Conservation (phyloP, 352 stramenopile species). For the Lagenidium giganteum region DNA sequence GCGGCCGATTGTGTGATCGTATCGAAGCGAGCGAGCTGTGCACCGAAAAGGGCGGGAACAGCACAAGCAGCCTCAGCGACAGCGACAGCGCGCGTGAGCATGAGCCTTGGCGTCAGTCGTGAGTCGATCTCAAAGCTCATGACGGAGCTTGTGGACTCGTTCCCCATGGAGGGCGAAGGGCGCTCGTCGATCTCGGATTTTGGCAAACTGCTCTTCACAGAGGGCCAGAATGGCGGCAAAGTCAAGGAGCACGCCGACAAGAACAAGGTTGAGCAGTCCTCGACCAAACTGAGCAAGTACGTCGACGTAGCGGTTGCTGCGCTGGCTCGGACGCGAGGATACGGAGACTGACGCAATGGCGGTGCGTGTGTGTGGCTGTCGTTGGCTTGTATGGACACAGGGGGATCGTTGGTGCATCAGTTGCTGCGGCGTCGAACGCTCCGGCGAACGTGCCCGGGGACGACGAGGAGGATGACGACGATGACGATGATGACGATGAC, state of each 20-base stretch:
- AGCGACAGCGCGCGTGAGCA: constrained; percentile 11
- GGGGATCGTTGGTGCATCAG: no score
- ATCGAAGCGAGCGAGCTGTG: constrained; percentile 1
- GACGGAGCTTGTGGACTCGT: constrained; percentile 76
- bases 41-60: not conserved
- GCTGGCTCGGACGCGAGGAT: no score
- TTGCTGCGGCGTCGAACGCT: no score
- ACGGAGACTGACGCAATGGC: no score
- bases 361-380: no score
- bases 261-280: no score
- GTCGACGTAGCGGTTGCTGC: no score
- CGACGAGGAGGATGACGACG: constrained; percentile 4
- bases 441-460: no score
- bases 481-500: constrained; percentile 15
- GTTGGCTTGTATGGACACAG: no score
- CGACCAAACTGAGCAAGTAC: no score
- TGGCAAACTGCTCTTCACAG: constrained; percentile 80
- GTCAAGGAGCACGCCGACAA: constrained; percentile 2
- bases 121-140: constrained; percentile 86
- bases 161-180: constrained; percentile 70
- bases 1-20: no score
- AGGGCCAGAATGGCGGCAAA: constrained; percentile 30
- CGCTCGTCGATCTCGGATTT: constrained; percentile 84
- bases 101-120: constrained; percentile 76
- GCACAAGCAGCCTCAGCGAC: not conserved